Evolutionary conservation across 2,329 filamentous ascomycete genomes (phyloP), one percentile per base, ranked within the genome.

Genomic region (Apiospora sp.): DNA sequence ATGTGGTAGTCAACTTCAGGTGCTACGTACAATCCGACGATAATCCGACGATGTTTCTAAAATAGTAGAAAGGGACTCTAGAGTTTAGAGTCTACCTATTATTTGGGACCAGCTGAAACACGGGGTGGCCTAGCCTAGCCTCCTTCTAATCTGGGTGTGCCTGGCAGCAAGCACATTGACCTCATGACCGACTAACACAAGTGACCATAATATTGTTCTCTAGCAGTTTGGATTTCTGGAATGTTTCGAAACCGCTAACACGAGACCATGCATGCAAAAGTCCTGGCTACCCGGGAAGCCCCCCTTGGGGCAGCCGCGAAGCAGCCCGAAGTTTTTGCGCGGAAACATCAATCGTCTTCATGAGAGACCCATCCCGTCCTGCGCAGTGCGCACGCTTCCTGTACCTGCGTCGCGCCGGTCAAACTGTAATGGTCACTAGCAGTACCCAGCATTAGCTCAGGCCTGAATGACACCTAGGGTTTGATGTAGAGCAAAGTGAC

Each of bases 191-290:
- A 46, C 14, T 19, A 16, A 16, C 2, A 16, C 6, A 19, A 16
- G 44, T 19, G 44, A 7, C 44, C 44, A 46, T 46, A 6, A n/a
- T n/a, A n/a, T 19, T 10, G 22, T 49, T n/a, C 48, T 49, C 19
- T 49, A n/a, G 48, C 48, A n/a, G 27, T 61, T 27, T 61, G 54
- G 14, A 61, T 30, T 61, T 61, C 54, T 61, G 54, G 54, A 61
- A 61, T 61, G 54, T 61, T 61, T 61, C 54, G 30, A 37, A 61
- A 37, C 54, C 30, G 27, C 54, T 61, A 61, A 16, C 54, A 61
- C 27, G n/a, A n/a, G n/a, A n/a, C n/a, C n/a, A n/a, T n/a, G n/a
- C n/a, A n/a, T n/a, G n/a, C n/a, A 2, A 61, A 61, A 61, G 30
- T 22, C 27, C 27, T 30, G 13, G 51, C n/a, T 30, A 7, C 24